These are phyloP conservation scores for Penicillium sp. DNA, from an alignment of 2,329 filamentous ascomycete genomes.

Conservation along the genomic window DNA sequence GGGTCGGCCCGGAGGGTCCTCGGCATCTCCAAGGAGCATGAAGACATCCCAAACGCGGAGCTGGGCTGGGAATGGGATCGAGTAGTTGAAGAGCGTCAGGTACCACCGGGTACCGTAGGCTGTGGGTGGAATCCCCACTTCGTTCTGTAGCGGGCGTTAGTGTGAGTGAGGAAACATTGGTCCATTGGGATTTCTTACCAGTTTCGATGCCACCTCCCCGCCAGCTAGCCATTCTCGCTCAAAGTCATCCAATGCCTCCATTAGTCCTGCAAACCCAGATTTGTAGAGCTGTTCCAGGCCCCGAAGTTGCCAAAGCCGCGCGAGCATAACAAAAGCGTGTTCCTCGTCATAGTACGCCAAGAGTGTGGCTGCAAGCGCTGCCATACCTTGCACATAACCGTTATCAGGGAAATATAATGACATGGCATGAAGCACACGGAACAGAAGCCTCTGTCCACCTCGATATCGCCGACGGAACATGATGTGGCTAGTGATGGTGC, in stretches of 20 bases:
- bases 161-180: background rate
- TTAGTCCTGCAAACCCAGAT: constrained; percentile 81
- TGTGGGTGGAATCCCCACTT: constrained; percentile 80
- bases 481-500: constrained; percentile 93
- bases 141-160: constrained; percentile 56
- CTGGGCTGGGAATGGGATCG: constrained; percentile 90
- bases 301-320: constrained; percentile 88
- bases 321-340: constrained; percentile 91
- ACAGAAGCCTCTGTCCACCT: constrained; percentile 87
- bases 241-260: constrained; percentile 84
- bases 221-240: constrained; percentile 79
- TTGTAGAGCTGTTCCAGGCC: constrained; percentile 85
- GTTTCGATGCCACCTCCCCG: constrained; percentile 76
- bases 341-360: constrained; percentile 98
- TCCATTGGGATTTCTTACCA: constrained; percentile 61
- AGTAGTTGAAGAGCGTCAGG: constrained; percentile 95
- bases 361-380: constrained; percentile 85
- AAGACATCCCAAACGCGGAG: constrained; percentile 98
- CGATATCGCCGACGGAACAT: constrained; percentile 95
- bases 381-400: constrained; percentile 98
- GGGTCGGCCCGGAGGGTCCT: constrained; percentile 44
- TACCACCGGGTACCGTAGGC: constrained; percentile 99
- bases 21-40: constrained; percentile 82
- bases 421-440: constrained; percentile 88
- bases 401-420: constrained; percentile 89